These are phyloP conservation scores for Geotrichum citri-aurantii DNA, from an alignment of 1,139 yeast genomes.

Conservation along the genomic window DNA sequence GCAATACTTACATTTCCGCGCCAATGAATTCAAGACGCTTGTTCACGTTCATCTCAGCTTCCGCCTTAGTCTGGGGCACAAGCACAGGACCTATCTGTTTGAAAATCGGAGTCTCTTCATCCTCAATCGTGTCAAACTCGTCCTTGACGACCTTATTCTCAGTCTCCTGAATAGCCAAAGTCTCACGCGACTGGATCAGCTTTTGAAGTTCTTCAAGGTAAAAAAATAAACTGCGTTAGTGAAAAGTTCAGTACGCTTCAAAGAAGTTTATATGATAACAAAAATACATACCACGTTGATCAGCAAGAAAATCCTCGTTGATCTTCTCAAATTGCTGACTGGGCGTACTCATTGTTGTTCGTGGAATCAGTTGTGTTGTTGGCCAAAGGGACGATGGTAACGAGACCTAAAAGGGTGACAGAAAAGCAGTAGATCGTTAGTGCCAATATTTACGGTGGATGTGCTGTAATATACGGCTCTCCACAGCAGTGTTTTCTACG, in stretches of 20 bases:
- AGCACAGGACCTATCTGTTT: conserved; percentile 90
- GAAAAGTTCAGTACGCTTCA: not conserved
- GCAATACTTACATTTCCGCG: conserved; percentile 51
- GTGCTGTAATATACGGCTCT: not conserved
- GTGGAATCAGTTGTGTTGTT: not conserved
- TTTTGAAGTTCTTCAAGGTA: conserved; percentile 7
- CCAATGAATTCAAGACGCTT: conserved; percentile 85
- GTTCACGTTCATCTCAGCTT: conserved; percentile 74
- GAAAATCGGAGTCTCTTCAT: conserved; percentile 59
- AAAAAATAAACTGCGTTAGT: not conserved
- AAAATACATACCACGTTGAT: conserved; percentile 29
- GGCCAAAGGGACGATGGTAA: conserved; percentile 3
- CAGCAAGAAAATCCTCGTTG: conserved; percentile 30
- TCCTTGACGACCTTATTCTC: conserved; percentile 88
- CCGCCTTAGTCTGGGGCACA: conserved; percentile 77
- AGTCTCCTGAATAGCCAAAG: conserved; percentile 62
- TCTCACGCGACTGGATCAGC: conserved; percentile 43
- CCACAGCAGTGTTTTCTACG: not conserved
- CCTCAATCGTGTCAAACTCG: conserved; percentile 32
- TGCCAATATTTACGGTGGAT: not conserved
- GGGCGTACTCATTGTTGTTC: conserved; percentile 6
- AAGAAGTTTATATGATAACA: not conserved
- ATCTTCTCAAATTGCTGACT: conserved; percentile 26
- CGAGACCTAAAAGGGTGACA: not conserved
- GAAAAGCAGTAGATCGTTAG: not conserved